phyloP scores from a whole-genome alignment of 768 basidiomycete species.

The Lactarius hengduanensis region DNA sequence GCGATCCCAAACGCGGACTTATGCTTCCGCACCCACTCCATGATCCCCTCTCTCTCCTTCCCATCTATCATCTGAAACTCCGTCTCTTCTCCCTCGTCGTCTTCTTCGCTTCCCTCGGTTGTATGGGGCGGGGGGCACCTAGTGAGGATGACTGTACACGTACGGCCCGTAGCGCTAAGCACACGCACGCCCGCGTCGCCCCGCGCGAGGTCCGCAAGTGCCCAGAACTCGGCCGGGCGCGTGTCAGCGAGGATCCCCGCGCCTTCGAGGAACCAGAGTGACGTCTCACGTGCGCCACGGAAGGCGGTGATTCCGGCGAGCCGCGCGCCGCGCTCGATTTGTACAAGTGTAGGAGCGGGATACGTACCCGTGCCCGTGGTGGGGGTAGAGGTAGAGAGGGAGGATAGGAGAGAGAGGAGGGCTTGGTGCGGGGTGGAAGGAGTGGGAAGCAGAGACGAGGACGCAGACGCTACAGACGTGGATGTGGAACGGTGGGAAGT shows the following conservation, averaged over 20 bases:
- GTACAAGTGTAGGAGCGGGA: not conserved
- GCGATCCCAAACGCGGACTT: conserved; percentile 53
- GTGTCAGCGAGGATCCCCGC: conserved; percentile 69
- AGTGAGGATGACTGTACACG: conserved; percentile 57
- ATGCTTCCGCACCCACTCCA: conserved; percentile 61
- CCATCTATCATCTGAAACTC: conserved; percentile 74
- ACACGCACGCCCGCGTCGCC: conserved; percentile 43
- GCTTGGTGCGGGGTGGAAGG: conserved; percentile 25
- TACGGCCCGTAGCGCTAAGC: conserved; percentile 63
- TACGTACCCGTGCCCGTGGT: not conserved
- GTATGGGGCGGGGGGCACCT: conserved; percentile 21
- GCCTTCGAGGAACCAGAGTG: conserved; percentile 62
- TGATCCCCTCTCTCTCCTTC: conserved; percentile 62
- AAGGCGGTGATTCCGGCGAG: conserved; percentile 69
- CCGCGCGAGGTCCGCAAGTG: conserved; percentile 56
- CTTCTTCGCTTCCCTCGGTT: conserved; percentile 39
- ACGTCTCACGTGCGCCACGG: conserved; percentile 67
- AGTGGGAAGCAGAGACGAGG: conserved; percentile 41
- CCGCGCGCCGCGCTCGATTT: conserved; percentile 32
- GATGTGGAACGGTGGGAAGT: conserved; percentile 41
- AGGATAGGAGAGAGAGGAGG: conserved; percentile 16
- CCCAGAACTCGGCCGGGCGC: conserved; percentile 78
- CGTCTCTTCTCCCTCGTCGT: conserved; percentile 53
- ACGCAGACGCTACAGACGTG: conserved; percentile 31
- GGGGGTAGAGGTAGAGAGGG: not conserved